A percentile compares a stretch with the other conserved stretches of the same genome.
phyloP scores from a whole-genome alignment of 2,329 filamentous ascomycete species.

The Karstenula rhodostoma region DNA sequence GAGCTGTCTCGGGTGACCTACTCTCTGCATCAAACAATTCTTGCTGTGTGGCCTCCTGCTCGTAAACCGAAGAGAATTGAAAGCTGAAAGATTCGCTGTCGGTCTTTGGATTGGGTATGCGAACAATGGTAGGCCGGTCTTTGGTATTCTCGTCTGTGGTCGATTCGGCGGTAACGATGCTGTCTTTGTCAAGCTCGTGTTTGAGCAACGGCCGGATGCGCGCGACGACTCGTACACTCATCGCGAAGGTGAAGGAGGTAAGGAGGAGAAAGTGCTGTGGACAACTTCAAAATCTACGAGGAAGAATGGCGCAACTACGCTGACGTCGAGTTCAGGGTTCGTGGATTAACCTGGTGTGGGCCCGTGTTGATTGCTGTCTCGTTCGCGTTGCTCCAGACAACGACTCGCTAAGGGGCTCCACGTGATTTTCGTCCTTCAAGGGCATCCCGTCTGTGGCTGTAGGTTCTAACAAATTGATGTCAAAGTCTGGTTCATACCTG shows the following conservation, averaged over 20 bases:
- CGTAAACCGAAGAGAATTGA: constrained; percentile 93
- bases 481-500: not conserved
- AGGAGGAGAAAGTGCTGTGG: constrained; percentile 24
- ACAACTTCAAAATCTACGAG: constrained; percentile 34
- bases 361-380: constrained; percentile 34
- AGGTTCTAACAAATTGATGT: not conserved
- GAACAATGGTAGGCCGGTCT: constrained; percentile 71
- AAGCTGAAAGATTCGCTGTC: constrained; percentile 91
- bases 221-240: constrained; percentile 84
- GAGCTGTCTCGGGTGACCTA: constrained; percentile 48
- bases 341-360: constrained; percentile 27
- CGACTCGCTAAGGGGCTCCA: constrained; percentile 17
- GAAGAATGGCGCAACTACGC: constrained; percentile 42
- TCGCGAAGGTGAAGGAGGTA: constrained; percentile 24
- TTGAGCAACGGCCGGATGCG: constrained; percentile 88
- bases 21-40: constrained; percentile 89
- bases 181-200: constrained; percentile 84
- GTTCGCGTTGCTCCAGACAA: constrained; percentile 29
- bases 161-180: constrained; percentile 75
- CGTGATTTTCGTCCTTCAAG: constrained; percentile 12
- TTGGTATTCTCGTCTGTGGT: constrained; percentile 49
- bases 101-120: constrained; percentile 94
- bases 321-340: constrained; percentile 40
- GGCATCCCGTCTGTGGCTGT: too few relatives aligned
- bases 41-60: constrained; percentile 80